Evolutionary conservation across 768 basidiomycete species (phyloP).

Genomic region (Tulasnella sp.): DNA sequence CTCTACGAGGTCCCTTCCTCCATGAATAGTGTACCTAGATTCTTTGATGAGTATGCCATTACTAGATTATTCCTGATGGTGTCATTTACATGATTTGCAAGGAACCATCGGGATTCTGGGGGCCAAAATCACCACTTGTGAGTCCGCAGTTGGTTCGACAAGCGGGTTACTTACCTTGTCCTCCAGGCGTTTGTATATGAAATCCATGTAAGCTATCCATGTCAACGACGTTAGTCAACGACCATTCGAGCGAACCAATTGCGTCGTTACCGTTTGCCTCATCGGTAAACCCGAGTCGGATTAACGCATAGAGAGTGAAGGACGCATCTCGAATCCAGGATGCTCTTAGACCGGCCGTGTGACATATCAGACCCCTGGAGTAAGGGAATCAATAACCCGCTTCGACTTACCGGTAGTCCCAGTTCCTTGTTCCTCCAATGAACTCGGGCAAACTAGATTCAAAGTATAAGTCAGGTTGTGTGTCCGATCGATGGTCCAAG

Average conservation of each 20-base stretch:
- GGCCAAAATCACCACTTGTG: background rate
- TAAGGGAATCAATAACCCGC: background rate
- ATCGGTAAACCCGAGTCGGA: slow-evolving; percentile 88
- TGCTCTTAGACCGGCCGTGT: slow-evolving; percentile 44
- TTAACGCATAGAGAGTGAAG: slow-evolving; percentile 91
- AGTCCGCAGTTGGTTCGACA: background rate
- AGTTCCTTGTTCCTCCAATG: slow-evolving; percentile 86
- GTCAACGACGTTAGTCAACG: background rate
- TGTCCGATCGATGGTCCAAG: background rate
- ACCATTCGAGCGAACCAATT: slow-evolving; percentile 5
- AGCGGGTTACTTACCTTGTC: slow-evolving; percentile 46
- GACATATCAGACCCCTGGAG: background rate
- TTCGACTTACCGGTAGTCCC: slow-evolving; percentile 64
- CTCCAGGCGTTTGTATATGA: slow-evolving; percentile 78
- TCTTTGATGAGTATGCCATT: background rate
- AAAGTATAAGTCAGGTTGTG: background rate
- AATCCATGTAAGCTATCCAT: slow-evolving; percentile 75
- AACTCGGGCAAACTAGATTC: slow-evolving; percentile 63
- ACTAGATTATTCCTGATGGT: background rate
- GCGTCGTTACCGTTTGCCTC: slow-evolving; percentile 73
- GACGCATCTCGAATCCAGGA: slow-evolving; percentile 95
- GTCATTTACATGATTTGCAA: slow-evolving; percentile 79
- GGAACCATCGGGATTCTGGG: slow-evolving; percentile 76
- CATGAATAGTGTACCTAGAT: slow-evolving; percentile 79
- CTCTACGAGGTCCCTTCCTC: slow-evolving; percentile 77